phyloP scores from a whole-genome alignment of 2,329 filamentous ascomycete genomes.

The Didymella keratinophila region DNA sequence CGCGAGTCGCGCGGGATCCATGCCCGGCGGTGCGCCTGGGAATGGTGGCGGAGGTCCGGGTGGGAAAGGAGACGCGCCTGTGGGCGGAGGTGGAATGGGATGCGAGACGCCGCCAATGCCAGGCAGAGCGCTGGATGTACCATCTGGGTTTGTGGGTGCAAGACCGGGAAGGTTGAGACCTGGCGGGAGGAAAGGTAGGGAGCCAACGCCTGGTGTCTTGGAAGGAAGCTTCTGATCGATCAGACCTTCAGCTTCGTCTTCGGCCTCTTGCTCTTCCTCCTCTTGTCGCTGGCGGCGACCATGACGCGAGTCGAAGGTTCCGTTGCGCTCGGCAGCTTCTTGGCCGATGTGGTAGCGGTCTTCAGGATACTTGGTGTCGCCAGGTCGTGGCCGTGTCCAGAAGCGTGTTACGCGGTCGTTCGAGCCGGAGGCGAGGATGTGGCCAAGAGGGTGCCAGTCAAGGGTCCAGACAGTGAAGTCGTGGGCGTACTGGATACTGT shows the following conservation, averaged over 20 bases:
- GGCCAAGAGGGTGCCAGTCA: conserved; percentile 96
- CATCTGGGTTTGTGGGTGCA: conserved; percentile 45
- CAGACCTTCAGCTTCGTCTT: conserved; percentile 91
- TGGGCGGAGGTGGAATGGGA: conserved; percentile 34
- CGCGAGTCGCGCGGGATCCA: conserved; percentile 43
- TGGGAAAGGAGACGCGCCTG: conserved; percentile 32
- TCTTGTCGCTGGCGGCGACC: conserved; percentile 82
- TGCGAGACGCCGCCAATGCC: conserved; percentile 55
- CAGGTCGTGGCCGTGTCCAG: conserved; percentile 90
- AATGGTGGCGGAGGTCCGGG: conserved; percentile 29
- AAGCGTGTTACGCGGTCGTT: conserved; percentile 97
- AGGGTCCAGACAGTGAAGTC: conserved; percentile 97
- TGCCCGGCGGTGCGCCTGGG: conserved; percentile 31
- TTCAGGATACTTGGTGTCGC: conserved; percentile 83
- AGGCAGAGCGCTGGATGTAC: conserved; percentile 58
- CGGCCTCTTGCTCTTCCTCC: conserved; percentile 90
- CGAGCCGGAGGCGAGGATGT: conserved; percentile 92
- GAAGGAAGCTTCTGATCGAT: conserved; percentile 86
- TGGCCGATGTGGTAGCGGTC: conserved; percentile 97
- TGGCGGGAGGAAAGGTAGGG: conserved; percentile 67
- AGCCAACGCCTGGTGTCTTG: conserved; percentile 56
- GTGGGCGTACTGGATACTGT: conserved; percentile 86
- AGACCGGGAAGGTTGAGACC: conserved; percentile 55
- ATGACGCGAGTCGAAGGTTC: conserved; percentile 88
- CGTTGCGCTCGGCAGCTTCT: conserved; percentile 88